phyloP scores from a whole-genome alignment of 768 basidiomycete genomes.

The Mycena rosella region DNA sequence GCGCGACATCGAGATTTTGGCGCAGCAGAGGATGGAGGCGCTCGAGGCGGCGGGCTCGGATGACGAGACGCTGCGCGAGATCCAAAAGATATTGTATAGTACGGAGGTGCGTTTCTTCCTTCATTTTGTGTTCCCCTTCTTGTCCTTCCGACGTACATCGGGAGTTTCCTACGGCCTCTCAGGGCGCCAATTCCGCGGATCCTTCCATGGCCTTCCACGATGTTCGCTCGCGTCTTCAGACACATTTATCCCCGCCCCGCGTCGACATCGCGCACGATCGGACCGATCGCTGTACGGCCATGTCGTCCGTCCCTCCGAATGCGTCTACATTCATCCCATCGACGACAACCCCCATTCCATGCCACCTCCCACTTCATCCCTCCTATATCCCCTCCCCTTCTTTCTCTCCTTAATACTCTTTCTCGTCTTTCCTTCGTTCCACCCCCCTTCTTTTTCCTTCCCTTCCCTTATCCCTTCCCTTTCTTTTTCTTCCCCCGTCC shows the following conservation, averaged over 20 bases:
- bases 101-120: constrained; percentile 78
- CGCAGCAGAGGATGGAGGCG: constrained; percentile 80
- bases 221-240: no score
- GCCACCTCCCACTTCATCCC: neutral
- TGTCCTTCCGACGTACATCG: neutral
- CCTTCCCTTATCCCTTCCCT: neutral
- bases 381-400: neutral
- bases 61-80: constrained; percentile 75
- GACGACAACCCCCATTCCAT: no score
- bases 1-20: constrained; percentile 95
- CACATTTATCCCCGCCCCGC: no score
- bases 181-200: no score
- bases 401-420: neutral
- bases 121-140: neutral
- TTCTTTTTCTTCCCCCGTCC: neutral
- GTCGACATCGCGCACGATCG: no score
- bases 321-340: no score
- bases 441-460: neutral
- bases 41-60: constrained; percentile 68
- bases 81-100: constrained; percentile 94
- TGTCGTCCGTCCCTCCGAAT: no score
- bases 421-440: neutral
- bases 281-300: no score
- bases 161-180: neutral
- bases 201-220: no score